Evolutionary conservation across 129 eudicot species (phyloP).

Genomic region (carrot (Daucus carota)): DH1_v3.0 NC_030389.2:37494501-37495000

Average conservation of each 20-base stretch:
- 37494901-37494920: too few relatives aligned
- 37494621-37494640: slow-evolving; percentile 35
- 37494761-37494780: slow-evolving; percentile 36
- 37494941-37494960: too few relatives aligned
- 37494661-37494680: slow-evolving; percentile 34
- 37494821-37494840: neutral
- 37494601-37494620: slow-evolving; percentile 29
- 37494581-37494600: slow-evolving; percentile 19
- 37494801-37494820: neutral
- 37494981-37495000: too few relatives aligned
- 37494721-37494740: slow-evolving; percentile 40
- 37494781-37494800: neutral
- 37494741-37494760: slow-evolving; percentile 36
- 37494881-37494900: neutral
- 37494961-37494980: too few relatives aligned
- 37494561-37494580: slow-evolving; percentile 30
- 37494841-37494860: neutral
- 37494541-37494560: slow-evolving; percentile 28
- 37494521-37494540: slow-evolving; percentile 24
- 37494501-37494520: slow-evolving; percentile 28
- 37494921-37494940: too few relatives aligned
- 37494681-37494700: slow-evolving; percentile 28
- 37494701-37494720: slow-evolving; percentile 38
- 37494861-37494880: neutral
- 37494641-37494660: slow-evolving; percentile 33